Evolutionary conservation across 176 grass and related monocot genomes (phyloP).

Genomic region (Panicum miliaceum): DNA sequence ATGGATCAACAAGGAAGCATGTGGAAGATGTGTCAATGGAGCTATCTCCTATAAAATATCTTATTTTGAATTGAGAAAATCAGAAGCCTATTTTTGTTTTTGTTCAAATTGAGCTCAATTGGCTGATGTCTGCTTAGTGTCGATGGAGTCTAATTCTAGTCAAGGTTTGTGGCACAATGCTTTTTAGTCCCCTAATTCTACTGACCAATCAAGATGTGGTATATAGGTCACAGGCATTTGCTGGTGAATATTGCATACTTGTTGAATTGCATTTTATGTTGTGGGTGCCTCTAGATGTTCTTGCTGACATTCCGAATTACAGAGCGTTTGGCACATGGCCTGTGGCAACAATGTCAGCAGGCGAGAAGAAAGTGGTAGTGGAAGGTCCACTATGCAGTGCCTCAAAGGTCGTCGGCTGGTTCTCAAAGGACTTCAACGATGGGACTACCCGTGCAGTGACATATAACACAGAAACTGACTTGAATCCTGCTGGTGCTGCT

Average conservation of each 20-base stretch:
- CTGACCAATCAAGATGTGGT: slow-evolving; percentile 9
- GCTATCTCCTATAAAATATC: slow-evolving; percentile 25
- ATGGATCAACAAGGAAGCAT: slow-evolving; percentile 26
- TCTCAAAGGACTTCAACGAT: slow-evolving; percentile 59
- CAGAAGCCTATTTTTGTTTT: not conserved
- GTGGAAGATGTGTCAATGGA: slow-evolving; percentile 30
- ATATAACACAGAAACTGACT: slow-evolving; percentile 52
- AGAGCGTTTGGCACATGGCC: slow-evolving; percentile 96
- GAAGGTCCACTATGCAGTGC: slow-evolving; percentile 84
- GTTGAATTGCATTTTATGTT: not conserved
- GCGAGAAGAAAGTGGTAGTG: slow-evolving; percentile 64
- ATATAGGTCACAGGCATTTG: slow-evolving; percentile 7
- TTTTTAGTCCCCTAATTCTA: not conserved
- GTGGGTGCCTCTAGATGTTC: not conserved
- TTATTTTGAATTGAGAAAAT: slow-evolving; percentile 26
- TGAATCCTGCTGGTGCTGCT: slow-evolving; percentile 46
- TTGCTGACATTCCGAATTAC: slow-evolving; percentile 45
- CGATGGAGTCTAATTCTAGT: slow-evolving; percentile 23
- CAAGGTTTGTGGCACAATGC: not conserved
- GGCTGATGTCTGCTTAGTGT: not conserved
- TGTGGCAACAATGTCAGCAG: slow-evolving; percentile 70
- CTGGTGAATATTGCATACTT: slow-evolving; percentile 7
- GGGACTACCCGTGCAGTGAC: slow-evolving; percentile 56
- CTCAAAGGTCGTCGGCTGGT: slow-evolving; percentile 86
- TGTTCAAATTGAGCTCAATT: slow-evolving; percentile 22